phyloP scores from a whole-genome alignment of 1,139 yeast genomes.

The Kazachstania sp. region DNA sequence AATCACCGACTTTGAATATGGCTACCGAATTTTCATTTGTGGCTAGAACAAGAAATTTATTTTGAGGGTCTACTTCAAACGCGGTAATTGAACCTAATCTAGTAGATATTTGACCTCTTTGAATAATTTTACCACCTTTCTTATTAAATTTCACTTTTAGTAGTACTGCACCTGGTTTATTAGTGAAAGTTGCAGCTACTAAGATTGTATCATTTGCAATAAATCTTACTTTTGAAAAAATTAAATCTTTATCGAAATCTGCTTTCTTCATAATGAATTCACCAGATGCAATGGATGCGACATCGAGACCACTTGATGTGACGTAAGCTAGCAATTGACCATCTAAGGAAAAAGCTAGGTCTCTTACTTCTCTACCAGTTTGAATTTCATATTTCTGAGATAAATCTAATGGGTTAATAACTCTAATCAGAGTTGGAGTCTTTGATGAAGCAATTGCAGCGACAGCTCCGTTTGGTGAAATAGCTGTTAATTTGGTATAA shows the following conservation, averaged over 20 bases:
- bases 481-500: slow-evolving; percentile 49
- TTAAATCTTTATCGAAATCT: slow-evolving; percentile 30
- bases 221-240: slow-evolving; percentile 54
- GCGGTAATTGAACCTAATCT: slow-evolving; percentile 63
- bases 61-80: slow-evolving; percentile 40
- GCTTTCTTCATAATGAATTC: slow-evolving; percentile 33
- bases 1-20: slow-evolving; percentile 43
- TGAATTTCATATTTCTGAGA: slow-evolving; percentile 46
- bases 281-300: slow-evolving; percentile 38
- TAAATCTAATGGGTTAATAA: slow-evolving; percentile 50
- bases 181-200: slow-evolving; percentile 48
- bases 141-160: slow-evolving; percentile 25
- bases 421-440: slow-evolving; percentile 47
- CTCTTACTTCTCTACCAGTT: slow-evolving; percentile 46
- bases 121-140: slow-evolving; percentile 34
- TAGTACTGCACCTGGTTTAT: slow-evolving; percentile 35
- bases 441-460: slow-evolving; percentile 59
- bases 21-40: slow-evolving; percentile 68
- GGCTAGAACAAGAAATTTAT: slow-evolving; percentile 57
- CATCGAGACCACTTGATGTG: slow-evolving; percentile 46
- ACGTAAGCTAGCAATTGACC: slow-evolving; percentile 50
- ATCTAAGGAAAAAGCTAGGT: slow-evolving; percentile 41
- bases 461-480: slow-evolving; percentile 45
- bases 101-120: slow-evolving; percentile 40
- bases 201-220: slow-evolving; percentile 43